Evolutionary conservation across 257 asterid species (phyloP), one percentile per base, ranked within the genome.

Genomic region (Solanum piurae): DNA sequence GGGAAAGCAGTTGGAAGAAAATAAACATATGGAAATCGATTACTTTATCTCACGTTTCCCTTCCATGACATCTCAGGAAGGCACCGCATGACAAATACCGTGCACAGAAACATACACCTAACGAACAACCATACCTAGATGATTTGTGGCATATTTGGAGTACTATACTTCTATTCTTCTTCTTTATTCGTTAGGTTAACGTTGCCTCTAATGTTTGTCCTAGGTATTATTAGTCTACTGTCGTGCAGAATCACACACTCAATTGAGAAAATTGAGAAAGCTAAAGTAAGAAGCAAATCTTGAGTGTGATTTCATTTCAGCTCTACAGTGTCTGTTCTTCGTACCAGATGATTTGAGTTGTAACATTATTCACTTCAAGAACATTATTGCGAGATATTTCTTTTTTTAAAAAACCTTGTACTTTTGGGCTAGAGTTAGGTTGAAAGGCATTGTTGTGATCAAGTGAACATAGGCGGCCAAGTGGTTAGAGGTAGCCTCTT

Each of bases 101-200:
- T 46, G 33, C 9, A 18, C 8, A 58, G 46, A 38, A 29, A 62
- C 52, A 71, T 27, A 37, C 38, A 21, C 77, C 52, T 55, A 31
- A 25, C 10, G 49, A 29, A 86, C 73, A 84, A 37, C 84, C 83
- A 49, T 91, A 95, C 99, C 99, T 88, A 95, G 87, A 89, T 95
- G 90, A 86, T 96, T 96, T 20, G 97, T 96, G 88, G 98, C 4
- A 31, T 69, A 68, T 68, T 68, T 6, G 75, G 6, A 29, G 75
- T 68, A 62, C 69, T 62, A 2, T 68, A 5, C 37, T 68, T 68
- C 13, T 13, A 66, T 66, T 14, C 74, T 66, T 66, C 36, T 12
- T 5, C 62, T 18, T 52, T 13, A 27, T 66, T 62, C 29, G 31
- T 27, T 68, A 6, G 4, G 7, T 4, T 68, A 68, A 68, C 74